Base-by-base conservation (phyloP, 1,284 basidiomycete genomes). In the Rhodotorula sp. region DNA sequence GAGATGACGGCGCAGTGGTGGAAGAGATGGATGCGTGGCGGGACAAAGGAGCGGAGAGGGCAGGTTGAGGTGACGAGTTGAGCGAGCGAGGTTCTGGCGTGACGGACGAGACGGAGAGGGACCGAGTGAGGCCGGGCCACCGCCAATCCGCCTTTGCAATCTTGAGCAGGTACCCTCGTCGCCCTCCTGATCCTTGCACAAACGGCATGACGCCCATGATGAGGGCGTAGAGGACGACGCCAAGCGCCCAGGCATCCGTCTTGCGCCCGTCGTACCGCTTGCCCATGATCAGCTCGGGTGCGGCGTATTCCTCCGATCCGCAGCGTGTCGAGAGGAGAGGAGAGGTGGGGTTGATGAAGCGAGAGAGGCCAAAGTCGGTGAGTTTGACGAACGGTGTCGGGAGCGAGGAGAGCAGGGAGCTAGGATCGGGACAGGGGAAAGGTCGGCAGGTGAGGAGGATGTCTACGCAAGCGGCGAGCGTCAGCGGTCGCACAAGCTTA, bases 191-290 rank as follows among this genome's bases (percentile, higher is more conserved):
- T 20, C 64, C 59, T 44, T 77, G 84, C 32, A 85, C 86, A 79
- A 89, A 89, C 4, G 87, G 88, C 64, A 89, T 77, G 36, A 81
- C 82, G 61, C 91, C 84, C 24, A 85, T 86, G 11, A 88, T 83
- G 53, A 93, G 82, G 15, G 89, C 90, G 79, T 88, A 94, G 7
- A 92, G 81, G 48, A 93, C 90, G 7, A 93, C 88, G 0, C 91
- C 91, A 70, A 90, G 87, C 3, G 91, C 90, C 92, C 92, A 96
- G 0, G 89, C 88, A 78, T 96, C 93, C 62, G 91, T 94, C 78
- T 89, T 85, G 13, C 91, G 85, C 0, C 90, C 91, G 80, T 96
- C 92, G 80, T 96, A 95, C 57, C 83, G 79, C 66, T 84, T 84
- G 29, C 86, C 87, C 79, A 90, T 88, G 70, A 95, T 89, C 55